A percentile compares a stretch with the other conserved stretches of the same genome.
Evolutionary conservation across 192 early-diverging fungal species (phyloP).

Genomic region (Linnemannia hyalina): DNA sequence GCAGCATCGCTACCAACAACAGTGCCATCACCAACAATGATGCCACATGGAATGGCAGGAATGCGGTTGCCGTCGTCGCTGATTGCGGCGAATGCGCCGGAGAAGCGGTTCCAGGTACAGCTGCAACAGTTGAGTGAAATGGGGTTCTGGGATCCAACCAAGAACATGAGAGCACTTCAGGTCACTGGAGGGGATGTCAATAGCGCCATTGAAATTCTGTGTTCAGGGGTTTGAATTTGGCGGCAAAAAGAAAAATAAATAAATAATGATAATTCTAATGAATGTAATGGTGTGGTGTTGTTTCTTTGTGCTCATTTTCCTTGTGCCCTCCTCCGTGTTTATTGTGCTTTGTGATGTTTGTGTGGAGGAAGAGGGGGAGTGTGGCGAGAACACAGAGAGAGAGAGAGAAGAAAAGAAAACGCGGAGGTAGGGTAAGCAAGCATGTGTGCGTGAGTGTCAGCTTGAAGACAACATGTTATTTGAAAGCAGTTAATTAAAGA

Average conservation of each 20-base stretch:
- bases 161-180: constrained; percentile 91
- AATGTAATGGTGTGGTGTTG: too few species aligned
- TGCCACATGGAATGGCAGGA: neutral
- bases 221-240: constrained; percentile 40
- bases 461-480: neutral
- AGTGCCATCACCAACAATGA: neutral
- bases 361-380: too few species aligned
- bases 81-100: constrained; percentile 53
- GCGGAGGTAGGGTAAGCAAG: too few species aligned
- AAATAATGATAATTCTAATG: too few species aligned
- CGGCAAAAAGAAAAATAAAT: too few species aligned
- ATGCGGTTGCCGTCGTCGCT: neutral
- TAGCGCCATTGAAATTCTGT: constrained; percentile 89
- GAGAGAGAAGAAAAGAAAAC: too few species aligned
- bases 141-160: constrained; percentile 91
- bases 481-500: neutral
- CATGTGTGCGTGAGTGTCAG: too few species aligned
- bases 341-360: too few species aligned
- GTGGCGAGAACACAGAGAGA: too few species aligned
- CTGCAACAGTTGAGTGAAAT: constrained; percentile 91
- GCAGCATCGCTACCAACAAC: neutral
- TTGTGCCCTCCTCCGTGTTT: too few species aligned
- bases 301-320: too few species aligned
- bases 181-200: constrained; percentile 89
- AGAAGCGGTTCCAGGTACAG: constrained; percentile 79